A percentile compares a stretch with the other conserved stretches of the same genome.
phyloP scores from a whole-genome alignment of 2,329 filamentous ascomycete genomes.

The Botryotinia calthae region DNA sequence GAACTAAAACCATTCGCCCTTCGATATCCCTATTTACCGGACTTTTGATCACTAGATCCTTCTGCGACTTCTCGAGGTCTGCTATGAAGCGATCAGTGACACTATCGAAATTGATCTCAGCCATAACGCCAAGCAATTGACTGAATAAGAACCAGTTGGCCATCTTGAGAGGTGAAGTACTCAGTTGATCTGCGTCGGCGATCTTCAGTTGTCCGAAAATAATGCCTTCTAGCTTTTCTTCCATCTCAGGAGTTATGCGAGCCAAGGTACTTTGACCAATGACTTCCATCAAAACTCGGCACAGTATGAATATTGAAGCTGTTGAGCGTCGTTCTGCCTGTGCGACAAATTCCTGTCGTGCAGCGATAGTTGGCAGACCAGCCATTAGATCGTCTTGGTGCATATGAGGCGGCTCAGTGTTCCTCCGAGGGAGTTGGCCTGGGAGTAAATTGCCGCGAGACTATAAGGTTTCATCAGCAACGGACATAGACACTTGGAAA shows the following conservation, averaged over 20 bases:
- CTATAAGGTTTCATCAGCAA: slow-evolving; percentile 22
- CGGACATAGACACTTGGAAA: neutral
- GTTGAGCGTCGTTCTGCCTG: slow-evolving; percentile 87
- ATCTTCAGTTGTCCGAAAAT: slow-evolving; percentile 95
- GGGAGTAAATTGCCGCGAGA: slow-evolving; percentile 29
- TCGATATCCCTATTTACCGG: slow-evolving; percentile 68
- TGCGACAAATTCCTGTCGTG: slow-evolving; percentile 67
- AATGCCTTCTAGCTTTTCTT: slow-evolving; percentile 88
- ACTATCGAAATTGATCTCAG: slow-evolving; percentile 81
- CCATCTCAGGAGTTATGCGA: slow-evolving; percentile 85
- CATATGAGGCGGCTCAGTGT: slow-evolving; percentile 61
- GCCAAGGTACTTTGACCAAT: slow-evolving; percentile 84
- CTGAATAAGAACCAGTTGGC: slow-evolving; percentile 96
- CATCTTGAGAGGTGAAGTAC: slow-evolving; percentile 76
- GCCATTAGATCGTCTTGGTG: slow-evolving; percentile 25
- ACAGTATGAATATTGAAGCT: slow-evolving; percentile 93
- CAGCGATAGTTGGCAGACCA: slow-evolving; percentile 39
- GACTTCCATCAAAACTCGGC: slow-evolving; percentile 88
- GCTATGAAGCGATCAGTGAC: slow-evolving; percentile 79
- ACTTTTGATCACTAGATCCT: slow-evolving; percentile 70
- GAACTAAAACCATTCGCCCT: slow-evolving; percentile 78
- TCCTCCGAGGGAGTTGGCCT: slow-evolving; percentile 58
- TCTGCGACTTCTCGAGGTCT: slow-evolving; percentile 76
- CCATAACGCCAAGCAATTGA: slow-evolving; percentile 93
- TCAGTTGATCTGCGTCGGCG: slow-evolving; percentile 77